Evolutionary conservation across 352 stramenopile species (phyloP).

Genomic region (Pythium folliculosum): DNA sequence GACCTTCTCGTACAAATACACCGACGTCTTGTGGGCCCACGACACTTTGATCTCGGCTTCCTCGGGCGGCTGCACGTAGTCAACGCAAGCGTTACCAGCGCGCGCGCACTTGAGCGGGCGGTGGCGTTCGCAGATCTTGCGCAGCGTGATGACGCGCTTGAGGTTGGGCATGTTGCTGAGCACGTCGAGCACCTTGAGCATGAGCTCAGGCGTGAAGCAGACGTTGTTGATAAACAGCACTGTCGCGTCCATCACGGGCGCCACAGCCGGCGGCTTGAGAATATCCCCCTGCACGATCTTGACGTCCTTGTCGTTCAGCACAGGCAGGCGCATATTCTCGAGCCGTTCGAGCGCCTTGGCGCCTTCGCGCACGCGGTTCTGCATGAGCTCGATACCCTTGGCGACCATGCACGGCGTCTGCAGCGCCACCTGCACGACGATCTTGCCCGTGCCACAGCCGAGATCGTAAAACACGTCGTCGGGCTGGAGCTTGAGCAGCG

Average conservation of each 20-base stretch:
- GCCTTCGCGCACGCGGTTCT: slow-evolving; percentile 75
- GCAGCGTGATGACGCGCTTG: slow-evolving; percentile 68
- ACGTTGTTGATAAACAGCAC: slow-evolving; percentile 90
- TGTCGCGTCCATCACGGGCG: slow-evolving; percentile 68
- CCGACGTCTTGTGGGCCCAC: slow-evolving; percentile 73
- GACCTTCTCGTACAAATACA: slow-evolving; percentile 74
- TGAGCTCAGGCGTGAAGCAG: slow-evolving; percentile 74
- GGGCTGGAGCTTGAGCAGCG: slow-evolving; percentile 57
- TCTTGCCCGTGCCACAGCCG: slow-evolving; percentile 80
- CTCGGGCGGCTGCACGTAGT: slow-evolving; percentile 70
- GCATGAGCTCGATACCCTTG: slow-evolving; percentile 85
- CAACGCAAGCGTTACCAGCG: slow-evolving; percentile 55
- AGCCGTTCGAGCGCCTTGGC: slow-evolving; percentile 55
- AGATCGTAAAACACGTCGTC: slow-evolving; percentile 86
- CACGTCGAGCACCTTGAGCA: slow-evolving; percentile 71
- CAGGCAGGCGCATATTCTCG: slow-evolving; percentile 34
- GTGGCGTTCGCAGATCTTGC: slow-evolving; percentile 82
- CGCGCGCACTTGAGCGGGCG: slow-evolving; percentile 60
- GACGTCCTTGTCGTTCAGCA: slow-evolving; percentile 57
- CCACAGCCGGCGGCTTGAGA: slow-evolving; percentile 50
- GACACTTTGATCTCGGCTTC: slow-evolving; percentile 77
- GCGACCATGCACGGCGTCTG: slow-evolving; percentile 66
- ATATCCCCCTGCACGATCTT: slow-evolving; percentile 78
- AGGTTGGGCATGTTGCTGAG: slow-evolving; percentile 64
- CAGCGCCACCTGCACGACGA: slow-evolving; percentile 72